Conservation (phyloP, 805 yeast species). For the Candida pseudoglaebosa region DNA sequence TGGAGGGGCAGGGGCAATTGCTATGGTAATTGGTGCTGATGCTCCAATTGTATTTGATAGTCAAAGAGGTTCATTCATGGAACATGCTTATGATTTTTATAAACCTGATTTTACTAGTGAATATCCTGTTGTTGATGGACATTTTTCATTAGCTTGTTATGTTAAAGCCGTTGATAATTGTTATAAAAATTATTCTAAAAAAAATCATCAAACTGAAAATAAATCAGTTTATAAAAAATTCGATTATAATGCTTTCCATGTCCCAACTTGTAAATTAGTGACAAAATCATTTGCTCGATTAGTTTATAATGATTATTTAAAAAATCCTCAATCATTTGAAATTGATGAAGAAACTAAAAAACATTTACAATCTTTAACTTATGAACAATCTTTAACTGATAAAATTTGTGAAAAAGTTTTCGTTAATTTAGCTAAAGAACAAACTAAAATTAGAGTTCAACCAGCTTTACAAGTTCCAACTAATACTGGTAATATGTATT, state of each 20-base stretch:
- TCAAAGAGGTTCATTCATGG: slow-evolving; percentile 89
- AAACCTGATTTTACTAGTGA: slow-evolving; percentile 96
- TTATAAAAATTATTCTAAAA: slow-evolving; percentile 76
- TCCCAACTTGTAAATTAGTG: slow-evolving; percentile 95
- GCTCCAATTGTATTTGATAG: slow-evolving; percentile 94
- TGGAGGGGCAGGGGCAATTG: slow-evolving; percentile 98
- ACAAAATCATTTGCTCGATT: slow-evolving; percentile 89
- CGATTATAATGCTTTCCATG: slow-evolving; percentile 95
- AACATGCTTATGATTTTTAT: slow-evolving; percentile 96
- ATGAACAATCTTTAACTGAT: slow-evolving; percentile 77
- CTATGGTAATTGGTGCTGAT: slow-evolving; percentile 92
- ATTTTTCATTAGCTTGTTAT: slow-evolving; percentile 90
- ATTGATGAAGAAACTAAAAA: slow-evolving; percentile 49
- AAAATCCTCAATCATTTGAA: slow-evolving; percentile 58
- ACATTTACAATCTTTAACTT: slow-evolving; percentile 51
- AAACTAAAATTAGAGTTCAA: slow-evolving; percentile 61
- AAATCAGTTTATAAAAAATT: slow-evolving; percentile 57
- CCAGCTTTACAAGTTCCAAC: slow-evolving; percentile 88
- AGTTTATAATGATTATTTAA: slow-evolving; percentile 79
- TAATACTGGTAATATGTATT: slow-evolving; percentile 97
- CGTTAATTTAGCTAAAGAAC: slow-evolving; percentile 69
- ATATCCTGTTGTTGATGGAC: slow-evolving; percentile 97
- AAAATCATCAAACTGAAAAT: slow-evolving; percentile 48
- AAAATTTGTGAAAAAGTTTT: slow-evolving; percentile 81
- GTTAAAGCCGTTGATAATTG: slow-evolving; percentile 88